Percentiles rank a stretch among this genome's conserved stretches.
Evolutionary conservation across 2,329 filamentous ascomycete species (phyloP).

Genomic region (Furcasterigmium sp.): DNA sequence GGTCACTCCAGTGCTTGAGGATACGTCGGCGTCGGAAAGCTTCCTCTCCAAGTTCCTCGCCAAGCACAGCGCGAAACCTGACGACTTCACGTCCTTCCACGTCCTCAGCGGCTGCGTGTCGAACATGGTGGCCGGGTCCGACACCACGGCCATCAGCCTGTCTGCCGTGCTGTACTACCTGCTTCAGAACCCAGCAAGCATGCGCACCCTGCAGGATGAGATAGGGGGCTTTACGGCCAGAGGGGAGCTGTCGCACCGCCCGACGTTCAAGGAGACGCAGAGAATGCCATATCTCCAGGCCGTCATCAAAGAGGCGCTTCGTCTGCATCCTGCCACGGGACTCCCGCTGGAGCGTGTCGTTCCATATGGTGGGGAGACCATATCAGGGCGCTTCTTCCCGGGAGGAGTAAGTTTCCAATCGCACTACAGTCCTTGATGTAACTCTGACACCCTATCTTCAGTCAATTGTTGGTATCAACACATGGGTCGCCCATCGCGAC

Average conservation of each 20-base stretch:
- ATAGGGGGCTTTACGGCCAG: constrained; percentile 9
- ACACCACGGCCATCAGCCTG: constrained; percentile 44
- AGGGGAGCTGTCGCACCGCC: constrained; percentile 12
- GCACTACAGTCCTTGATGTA: too few relatives aligned
- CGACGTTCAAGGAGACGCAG: constrained; percentile 29
- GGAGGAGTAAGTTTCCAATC: constrained; percentile 18
- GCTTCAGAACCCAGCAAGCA: constrained; percentile 20
- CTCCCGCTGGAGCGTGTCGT: constrained; percentile 44
- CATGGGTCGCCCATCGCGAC: constrained; percentile 28
- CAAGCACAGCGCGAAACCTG: constrained; percentile 32
- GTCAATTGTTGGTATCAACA: constrained; percentile 27
- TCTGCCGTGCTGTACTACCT: constrained; percentile 38
- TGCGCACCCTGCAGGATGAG: constrained; percentile 18
- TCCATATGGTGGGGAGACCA: constrained; percentile 33
- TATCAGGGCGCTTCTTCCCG: constrained; percentile 27
- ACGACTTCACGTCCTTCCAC: constrained; percentile 32
- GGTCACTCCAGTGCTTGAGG: constrained; percentile 8
- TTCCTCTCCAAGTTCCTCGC: constrained; percentile 37
- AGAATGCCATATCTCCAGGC: constrained; percentile 46
- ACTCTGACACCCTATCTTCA: constrained; percentile 7
- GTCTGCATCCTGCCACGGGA: constrained; percentile 42
- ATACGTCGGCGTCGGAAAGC: constrained; percentile 18
- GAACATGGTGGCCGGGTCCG: constrained; percentile 32
- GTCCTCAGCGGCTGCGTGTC: constrained; percentile 17
- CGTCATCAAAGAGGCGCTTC: constrained; percentile 46